phyloP scores from a whole-genome alignment of 306 rosid genomes.

The Vachellia pachyceras region DNA sequence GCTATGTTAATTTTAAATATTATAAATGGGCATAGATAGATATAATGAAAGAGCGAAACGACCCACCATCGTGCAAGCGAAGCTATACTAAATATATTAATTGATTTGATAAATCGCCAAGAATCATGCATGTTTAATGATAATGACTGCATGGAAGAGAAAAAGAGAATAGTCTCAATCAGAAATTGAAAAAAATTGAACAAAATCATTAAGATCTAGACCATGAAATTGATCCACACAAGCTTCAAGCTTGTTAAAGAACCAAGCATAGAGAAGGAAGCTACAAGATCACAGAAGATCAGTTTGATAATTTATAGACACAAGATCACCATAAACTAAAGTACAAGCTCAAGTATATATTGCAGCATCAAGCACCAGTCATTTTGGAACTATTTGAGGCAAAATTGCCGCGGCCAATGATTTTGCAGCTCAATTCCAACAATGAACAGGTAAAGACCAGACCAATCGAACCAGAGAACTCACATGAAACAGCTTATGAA shows the following conservation, averaged over 20 bases:
- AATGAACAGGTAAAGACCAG: conserved; percentile 21
- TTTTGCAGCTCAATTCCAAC: conserved; percentile 21
- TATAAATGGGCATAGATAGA: neutral
- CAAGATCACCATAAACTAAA: neutral
- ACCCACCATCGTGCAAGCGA: neutral
- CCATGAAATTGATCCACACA: neutral
- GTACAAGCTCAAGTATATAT: conserved; percentile 8
- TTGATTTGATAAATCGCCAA: neutral
- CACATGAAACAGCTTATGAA: neutral
- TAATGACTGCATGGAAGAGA: neutral
- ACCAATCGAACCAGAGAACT: conserved; percentile 3
- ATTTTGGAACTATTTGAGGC: neutral
- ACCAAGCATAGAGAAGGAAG: neutral
- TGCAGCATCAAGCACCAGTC: too few relatives aligned
- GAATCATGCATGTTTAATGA: neutral
- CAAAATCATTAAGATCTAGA: neutral
- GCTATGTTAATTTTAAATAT: neutral
- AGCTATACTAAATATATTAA: neutral
- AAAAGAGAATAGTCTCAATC: neutral
- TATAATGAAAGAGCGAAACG: neutral
- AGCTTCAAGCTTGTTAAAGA: neutral
- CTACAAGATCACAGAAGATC: neutral
- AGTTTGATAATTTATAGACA: neutral
- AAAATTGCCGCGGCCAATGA: neutral
- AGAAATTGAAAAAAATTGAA: neutral